phyloP scores from a whole-genome alignment of 805 yeast species.

The Kregervanrija pseudodelftensis region DNA sequence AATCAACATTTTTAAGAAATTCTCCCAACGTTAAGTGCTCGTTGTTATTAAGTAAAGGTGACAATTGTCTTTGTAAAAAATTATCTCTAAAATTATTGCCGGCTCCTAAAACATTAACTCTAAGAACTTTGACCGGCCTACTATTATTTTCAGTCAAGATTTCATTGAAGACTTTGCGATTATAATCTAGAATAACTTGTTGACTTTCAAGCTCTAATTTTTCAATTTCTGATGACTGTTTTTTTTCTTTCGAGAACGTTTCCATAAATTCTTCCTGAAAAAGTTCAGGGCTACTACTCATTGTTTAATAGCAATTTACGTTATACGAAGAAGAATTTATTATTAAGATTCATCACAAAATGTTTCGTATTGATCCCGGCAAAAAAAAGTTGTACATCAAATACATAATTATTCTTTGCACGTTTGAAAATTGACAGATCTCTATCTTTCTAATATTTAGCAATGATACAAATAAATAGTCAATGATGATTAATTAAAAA shows the following conservation, averaged over 20 bases:
- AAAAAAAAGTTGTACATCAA: too few relatives aligned
- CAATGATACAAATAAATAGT: too few relatives aligned
- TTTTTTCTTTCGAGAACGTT: constrained; percentile 9
- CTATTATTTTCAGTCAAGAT: constrained; percentile 26
- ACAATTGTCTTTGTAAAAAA: constrained; percentile 40
- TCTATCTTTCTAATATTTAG: too few relatives aligned
- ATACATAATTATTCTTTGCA: too few relatives aligned
- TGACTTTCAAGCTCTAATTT: constrained; percentile 24
- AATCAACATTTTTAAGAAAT: constrained; percentile 36
- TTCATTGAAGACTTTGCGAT: constrained; percentile 19
- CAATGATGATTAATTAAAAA: too few relatives aligned
- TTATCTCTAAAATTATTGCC: constrained; percentile 35
- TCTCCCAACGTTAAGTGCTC: constrained; percentile 34
- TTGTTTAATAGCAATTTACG: background rate
- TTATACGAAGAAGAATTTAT: constrained; percentile 3
- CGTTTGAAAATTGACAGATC: too few relatives aligned
- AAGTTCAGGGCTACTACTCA: too few relatives aligned
- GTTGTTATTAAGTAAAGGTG: constrained; percentile 30
- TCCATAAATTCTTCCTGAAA: constrained; percentile 14
- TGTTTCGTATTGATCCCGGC: too few relatives aligned
- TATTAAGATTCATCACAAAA: too few relatives aligned
- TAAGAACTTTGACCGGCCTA: constrained; percentile 36
- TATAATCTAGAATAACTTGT: constrained; percentile 23
- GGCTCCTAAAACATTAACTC: constrained; percentile 42
- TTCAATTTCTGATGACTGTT: constrained; percentile 4